These are phyloP conservation scores for Rhamnella rubrinervis DNA, from an alignment of 331 rosid species.

Conservation along the genomic window DNA sequence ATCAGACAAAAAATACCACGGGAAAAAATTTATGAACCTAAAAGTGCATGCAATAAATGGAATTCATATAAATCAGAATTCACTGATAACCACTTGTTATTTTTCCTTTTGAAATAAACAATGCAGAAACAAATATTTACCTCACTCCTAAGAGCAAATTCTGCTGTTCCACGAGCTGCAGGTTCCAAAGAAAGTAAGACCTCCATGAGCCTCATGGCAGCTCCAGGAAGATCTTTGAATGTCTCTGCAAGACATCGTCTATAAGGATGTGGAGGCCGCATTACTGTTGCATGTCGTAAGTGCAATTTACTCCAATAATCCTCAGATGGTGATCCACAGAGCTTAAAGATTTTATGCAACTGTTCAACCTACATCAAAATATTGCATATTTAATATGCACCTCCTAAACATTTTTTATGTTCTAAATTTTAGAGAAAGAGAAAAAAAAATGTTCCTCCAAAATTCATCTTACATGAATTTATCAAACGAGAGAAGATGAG, in stretches of 20 bases:
- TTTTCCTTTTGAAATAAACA: not conserved
- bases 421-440: not conserved
- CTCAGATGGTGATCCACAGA: constrained; percentile 90
- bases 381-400: constrained; percentile 9
- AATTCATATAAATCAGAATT: constrained; percentile 1
- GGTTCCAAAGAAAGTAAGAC: constrained; percentile 83
- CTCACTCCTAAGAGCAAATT: constrained; percentile 69
- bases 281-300: constrained; percentile 53
- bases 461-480: not conserved
- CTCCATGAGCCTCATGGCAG: constrained; percentile 70
- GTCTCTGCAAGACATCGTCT: constrained; percentile 65
- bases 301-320: constrained; percentile 74
- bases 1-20: not conserved
- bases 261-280: constrained; percentile 78
- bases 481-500: not conserved
- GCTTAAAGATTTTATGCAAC: constrained; percentile 86
- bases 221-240: constrained; percentile 60
- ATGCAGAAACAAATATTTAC: constrained; percentile 32
- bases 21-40: not conserved
- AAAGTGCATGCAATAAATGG: not conserved
- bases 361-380: constrained; percentile 77
- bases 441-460: not conserved
- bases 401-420: not conserved
- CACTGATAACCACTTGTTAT: not conserved
- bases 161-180: constrained; percentile 68